Evolutionary conservation across 2,329 filamentous ascomycete genomes (phyloP), one percentile per base, ranked within the genome.

Genomic region (Fusarium sp.): DNA sequence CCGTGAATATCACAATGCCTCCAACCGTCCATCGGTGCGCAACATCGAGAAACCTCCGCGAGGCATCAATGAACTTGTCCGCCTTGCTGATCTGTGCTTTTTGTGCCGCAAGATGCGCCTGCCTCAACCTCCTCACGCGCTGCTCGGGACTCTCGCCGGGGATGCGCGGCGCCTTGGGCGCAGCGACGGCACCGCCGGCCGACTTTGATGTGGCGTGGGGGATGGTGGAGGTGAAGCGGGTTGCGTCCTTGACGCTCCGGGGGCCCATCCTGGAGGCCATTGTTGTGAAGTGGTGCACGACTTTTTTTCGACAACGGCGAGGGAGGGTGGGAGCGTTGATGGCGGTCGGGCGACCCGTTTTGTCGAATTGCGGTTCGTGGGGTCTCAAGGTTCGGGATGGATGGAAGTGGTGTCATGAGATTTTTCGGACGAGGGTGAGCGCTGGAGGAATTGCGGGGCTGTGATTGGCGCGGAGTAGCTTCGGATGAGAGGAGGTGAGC

Each of bases 171-270:
- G 75, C 73, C 66, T 77, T 71, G 58, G 73, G 63, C 31, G 69
- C 64, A 28, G 82, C 80, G 40, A 78, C 76, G 56, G 80, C 75
- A 30, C 82, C 79, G 59, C 78, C 79, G 65, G 76, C 76, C 43
- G 86, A 80, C 78, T 92, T 92, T 72, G 89, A 89, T 70, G 87
- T 87, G 74, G 92, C 92, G 82, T 94, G 92, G 55, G 83, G 82
- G 62, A 83, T 82, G 62, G 82, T 84, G 60, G 82, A 84, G 37
- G 82, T 84, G 78, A 84, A 96, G 78, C 92, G 91, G 75, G 93
- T 96, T 72, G 93, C 93, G 79, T 95, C 93, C 75, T 89, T 89
- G 78, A 92, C 90, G 82, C 89, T 93, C 78, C 92, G 91, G 65
- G 91, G 87, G 70, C 83, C 83, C 46, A 84, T 80, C 72, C 80